Percentiles rank a stretch among this genome's conserved stretches.
phyloP scores from a whole-genome alignment of 2,329 filamentous ascomycete species.

The Hortaea sp. region DNA sequence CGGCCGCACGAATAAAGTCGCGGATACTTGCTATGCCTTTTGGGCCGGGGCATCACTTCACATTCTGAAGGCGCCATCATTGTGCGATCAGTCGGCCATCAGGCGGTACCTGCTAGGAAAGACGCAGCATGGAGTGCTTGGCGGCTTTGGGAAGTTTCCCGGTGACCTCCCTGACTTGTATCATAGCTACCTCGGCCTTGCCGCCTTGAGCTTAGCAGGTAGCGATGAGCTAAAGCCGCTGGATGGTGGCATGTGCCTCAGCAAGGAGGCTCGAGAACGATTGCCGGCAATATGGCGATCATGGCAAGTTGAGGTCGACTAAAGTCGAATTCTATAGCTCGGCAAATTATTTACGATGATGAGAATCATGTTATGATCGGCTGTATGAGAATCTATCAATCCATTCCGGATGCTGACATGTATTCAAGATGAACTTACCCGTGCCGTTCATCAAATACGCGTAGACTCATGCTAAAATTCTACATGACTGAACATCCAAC shows the following conservation, averaged over 20 bases:
- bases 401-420: too few relatives aligned
- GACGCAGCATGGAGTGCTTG: constrained; percentile 67
- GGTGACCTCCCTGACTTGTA: constrained; percentile 56
- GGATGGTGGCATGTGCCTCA: constrained; percentile 69
- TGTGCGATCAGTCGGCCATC: constrained; percentile 13
- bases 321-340: background rate
- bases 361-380: too few relatives aligned
- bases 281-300: constrained; percentile 18
- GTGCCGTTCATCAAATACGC: too few relatives aligned
- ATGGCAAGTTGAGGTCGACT: constrained; percentile 1
- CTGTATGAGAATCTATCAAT: too few relatives aligned
- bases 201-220: constrained; percentile 56
- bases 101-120: constrained; percentile 72
- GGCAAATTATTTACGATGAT: too few relatives aligned
- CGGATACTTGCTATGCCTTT: constrained; percentile 93
- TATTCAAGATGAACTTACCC: too few relatives aligned
- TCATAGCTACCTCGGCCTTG: constrained; percentile 80
- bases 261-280: constrained; percentile 39
- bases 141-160: constrained; percentile 38
- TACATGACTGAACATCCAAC: constrained; percentile 1
- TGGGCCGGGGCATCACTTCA: constrained; percentile 64
- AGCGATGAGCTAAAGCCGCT: constrained; percentile 59
- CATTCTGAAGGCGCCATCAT: constrained; percentile 12
- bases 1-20: constrained; percentile 79
- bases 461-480: background rate